These are phyloP conservation scores for Glarea lozoyensis DNA, from an alignment of 495 filamentous ascomycete genomes.

Conservation along the genomic window DNA sequence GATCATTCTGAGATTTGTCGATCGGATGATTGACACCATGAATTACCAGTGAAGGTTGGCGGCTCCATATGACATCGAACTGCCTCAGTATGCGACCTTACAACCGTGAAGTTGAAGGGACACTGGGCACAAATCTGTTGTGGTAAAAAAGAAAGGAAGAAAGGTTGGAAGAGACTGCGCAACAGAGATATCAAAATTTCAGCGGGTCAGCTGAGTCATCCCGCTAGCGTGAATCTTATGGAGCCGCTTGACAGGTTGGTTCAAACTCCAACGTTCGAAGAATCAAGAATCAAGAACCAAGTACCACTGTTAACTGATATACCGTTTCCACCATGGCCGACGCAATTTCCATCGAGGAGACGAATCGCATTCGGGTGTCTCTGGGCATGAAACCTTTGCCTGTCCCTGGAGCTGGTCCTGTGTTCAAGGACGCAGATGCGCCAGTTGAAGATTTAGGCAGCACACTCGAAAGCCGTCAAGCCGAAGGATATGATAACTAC, in stretches of 20 bases:
- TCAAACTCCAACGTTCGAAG: too few relatives aligned
- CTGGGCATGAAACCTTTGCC: slow-evolving; percentile 88
- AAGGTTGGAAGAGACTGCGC: slow-evolving; percentile 23
- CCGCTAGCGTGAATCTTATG: too few relatives aligned
- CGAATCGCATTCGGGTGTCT: slow-evolving; percentile 83
- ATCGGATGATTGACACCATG: slow-evolving; percentile 84
- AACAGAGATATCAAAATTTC: slow-evolving; percentile 5
- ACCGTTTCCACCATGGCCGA: slow-evolving; percentile 53
- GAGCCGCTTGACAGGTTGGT: too few relatives aligned
- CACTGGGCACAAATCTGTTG: slow-evolving; percentile 73
- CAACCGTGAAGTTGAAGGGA: slow-evolving; percentile 51
- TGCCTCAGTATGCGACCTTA: slow-evolving; percentile 73
- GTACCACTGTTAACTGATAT: too few relatives aligned
- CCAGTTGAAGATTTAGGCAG: slow-evolving; percentile 57
- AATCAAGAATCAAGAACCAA: too few relatives aligned
- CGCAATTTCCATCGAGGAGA: slow-evolving; percentile 81
- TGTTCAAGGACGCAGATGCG: slow-evolving; percentile 46
- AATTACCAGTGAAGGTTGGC: slow-evolving; percentile 34
- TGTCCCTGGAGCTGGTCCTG: slow-evolving; percentile 60
- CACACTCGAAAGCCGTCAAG: slow-evolving; percentile 74
- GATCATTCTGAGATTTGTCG: slow-evolving; percentile 86
- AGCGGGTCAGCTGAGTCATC: too few relatives aligned
- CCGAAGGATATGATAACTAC: slow-evolving; percentile 58
- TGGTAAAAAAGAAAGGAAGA: slow-evolving; percentile 40
- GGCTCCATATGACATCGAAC: slow-evolving; percentile 80